Base-by-base conservation (phyloP, 495 filamentous ascomycete species). In the Xylaria grammica region DNA sequence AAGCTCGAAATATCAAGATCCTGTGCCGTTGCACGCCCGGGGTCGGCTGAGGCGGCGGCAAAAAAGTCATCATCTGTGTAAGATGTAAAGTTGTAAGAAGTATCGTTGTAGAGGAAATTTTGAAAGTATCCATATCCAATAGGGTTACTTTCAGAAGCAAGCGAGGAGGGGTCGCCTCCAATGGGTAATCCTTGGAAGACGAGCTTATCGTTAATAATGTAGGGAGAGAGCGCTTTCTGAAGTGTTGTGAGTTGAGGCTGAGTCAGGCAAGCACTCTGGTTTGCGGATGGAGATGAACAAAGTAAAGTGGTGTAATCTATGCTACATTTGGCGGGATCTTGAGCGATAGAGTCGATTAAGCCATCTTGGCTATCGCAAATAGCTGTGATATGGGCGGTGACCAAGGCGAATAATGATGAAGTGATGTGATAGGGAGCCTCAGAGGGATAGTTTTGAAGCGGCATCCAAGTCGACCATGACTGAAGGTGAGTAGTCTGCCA, bases 301-400 rank as follows among this genome's bases (percentile, higher is more conserved):
- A 85, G 80, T n/a, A 90, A 65, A 0, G 72, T 71, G 54, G 81
- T 75, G 6, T 84, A 71, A 29, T 79, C 67, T 24, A 87, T 86
- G 32, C 79, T 69, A 74, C 88, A 91, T 11, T 79, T 69, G 51
- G 78, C 72, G 0, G 87, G 84, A 60, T 85, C 80, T 65, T 84
- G 84, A 62, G 90, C 85, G 69, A 90, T 85, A 26, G 79, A 82
- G 66, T 90, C 89, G 3, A 75, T 71, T 0, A 84, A 71, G 3
- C 88, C 87, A 68, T 91, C 89, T 24, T 86, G 76, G 1, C 63
- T 57, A 67, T 91, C 87, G 57, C 89, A 91, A 64, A 90, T 85
- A 0, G 79, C 77, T 19, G 89, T 42, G 32, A 89, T 82, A 64
- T 87, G 85, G 0, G 80, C 70, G 22, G 81, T 81, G 30, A 88